Percentiles rank a stretch among this genome's conserved stretches.
Evolutionary conservation across 2,329 filamentous ascomycete genomes (phyloP).

Genomic region (Colletotrichum orbiculare): DNA sequence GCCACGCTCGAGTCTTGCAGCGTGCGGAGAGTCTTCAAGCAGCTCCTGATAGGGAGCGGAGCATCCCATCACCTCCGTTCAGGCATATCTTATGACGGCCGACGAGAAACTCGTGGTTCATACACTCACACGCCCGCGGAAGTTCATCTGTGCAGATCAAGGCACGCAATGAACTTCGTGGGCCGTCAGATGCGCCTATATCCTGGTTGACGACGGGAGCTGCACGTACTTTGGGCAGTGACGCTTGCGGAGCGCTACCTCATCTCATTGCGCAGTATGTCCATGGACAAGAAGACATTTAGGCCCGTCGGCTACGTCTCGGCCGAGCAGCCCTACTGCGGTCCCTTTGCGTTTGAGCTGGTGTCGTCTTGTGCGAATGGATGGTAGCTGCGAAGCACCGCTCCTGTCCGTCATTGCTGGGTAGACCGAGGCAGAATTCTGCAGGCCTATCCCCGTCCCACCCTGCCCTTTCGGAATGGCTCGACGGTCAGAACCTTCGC

Average conservation of each 20-base stretch:
- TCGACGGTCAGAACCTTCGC: constrained; percentile 19
- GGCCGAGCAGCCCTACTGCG: constrained; percentile 28
- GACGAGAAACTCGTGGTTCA: constrained; percentile 4
- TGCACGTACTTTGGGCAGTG: constrained; percentile 17
- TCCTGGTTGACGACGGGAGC: constrained; percentile 26
- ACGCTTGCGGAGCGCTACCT: constrained; percentile 30
- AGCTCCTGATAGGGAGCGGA: not conserved
- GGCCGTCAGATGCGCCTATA: constrained; percentile 15
- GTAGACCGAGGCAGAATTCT: constrained; percentile 13
- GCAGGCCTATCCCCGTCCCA: constrained; percentile 25
- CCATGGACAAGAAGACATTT: constrained; percentile 1
- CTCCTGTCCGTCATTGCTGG: constrained; percentile 28
- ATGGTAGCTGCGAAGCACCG: constrained; percentile 25
- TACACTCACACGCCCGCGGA: constrained; percentile 1
- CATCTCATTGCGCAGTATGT: constrained; percentile 14
- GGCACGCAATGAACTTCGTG: constrained; percentile 24
- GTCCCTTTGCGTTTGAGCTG: constrained; percentile 2
- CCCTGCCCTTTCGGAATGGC: constrained; percentile 16
- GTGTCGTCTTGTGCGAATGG: constrained; percentile 11
- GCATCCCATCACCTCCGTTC: constrained; percentile 14
- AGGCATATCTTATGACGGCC: constrained; percentile 33
- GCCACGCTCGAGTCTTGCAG: constrained; percentile 24
- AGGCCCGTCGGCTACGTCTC: constrained; percentile 17
- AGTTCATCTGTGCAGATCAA: constrained; percentile 25
- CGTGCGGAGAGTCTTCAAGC: constrained; percentile 12